Evolutionary conservation across 768 basidiomycete species (phyloP).

Genomic region (Gloeostereum incarnatum): DNA sequence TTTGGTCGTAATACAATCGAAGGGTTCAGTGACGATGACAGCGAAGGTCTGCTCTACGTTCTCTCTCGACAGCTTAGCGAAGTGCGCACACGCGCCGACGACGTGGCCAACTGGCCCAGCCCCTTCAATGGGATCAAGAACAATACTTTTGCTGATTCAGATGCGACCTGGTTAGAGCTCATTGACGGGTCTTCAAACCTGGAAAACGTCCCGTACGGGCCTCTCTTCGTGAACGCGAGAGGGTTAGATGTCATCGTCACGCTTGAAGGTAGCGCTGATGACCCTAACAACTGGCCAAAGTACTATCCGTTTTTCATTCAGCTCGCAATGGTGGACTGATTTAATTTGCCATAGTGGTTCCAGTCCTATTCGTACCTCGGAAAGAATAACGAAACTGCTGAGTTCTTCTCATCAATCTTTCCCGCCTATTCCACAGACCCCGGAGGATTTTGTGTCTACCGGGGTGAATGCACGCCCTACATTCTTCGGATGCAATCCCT

Average conservation of each 20-base stretch:
- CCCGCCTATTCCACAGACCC: conserved; percentile 50
- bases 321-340: conserved; percentile 27
- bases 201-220: conserved; percentile 65
- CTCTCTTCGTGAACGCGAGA: conserved; percentile 61
- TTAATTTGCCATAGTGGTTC: conserved; percentile 23
- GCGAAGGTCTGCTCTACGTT: conserved; percentile 35
- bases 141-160: conserved; percentile 43
- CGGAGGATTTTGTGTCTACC: conserved; percentile 41
- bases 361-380: too few species aligned
- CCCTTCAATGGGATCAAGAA: conserved; percentile 43
- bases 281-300: conserved; percentile 59
- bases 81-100: conserved; percentile 41
- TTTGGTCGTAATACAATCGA: conserved; percentile 30
- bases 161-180: conserved; percentile 45
- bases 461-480: conserved; percentile 63
- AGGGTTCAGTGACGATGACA: conserved; percentile 25
- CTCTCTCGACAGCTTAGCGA: conserved; percentile 35
- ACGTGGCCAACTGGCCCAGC: conserved; percentile 64
- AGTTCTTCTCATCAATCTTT: conserved; percentile 47
- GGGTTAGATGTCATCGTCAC: conserved; percentile 69
- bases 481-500: conserved; percentile 72
- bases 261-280: conserved; percentile 58
- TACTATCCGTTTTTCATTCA: conserved; percentile 27
- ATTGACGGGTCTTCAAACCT: conserved; percentile 65
- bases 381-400: conserved; percentile 33